These are phyloP conservation scores for Candida glaebosa DNA, from an alignment of 805 yeast genomes.

Conservation along the genomic window DNA sequence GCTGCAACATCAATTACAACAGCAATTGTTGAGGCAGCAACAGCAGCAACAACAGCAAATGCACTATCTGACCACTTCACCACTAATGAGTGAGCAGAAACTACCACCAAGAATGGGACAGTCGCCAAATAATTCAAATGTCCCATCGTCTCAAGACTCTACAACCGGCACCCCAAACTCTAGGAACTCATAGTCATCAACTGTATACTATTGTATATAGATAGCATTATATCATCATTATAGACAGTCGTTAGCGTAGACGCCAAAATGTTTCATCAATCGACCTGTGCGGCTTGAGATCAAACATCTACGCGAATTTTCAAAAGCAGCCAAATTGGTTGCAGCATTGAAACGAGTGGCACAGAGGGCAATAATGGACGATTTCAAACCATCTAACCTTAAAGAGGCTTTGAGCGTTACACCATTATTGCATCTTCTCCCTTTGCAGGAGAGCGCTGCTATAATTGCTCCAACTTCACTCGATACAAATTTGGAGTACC, in stretches of 20 bases:
- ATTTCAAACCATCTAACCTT: constrained; percentile 14
- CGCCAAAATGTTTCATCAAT: too few species aligned
- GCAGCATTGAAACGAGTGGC: not conserved
- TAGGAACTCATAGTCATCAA: constrained; percentile 1
- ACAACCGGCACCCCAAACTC: constrained; percentile 3
- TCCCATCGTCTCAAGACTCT: constrained; percentile 2
- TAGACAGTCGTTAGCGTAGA: too few species aligned
- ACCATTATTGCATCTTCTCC: constrained; percentile 27
- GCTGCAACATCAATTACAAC: constrained; percentile 19
- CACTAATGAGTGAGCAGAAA: constrained; percentile 1
- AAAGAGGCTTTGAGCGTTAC: constrained; percentile 22
- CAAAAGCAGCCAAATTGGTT: not conserved
- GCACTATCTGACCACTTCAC: not conserved
- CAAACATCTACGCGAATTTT: constrained; percentile 1
- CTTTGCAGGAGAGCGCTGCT: constrained; percentile 22
- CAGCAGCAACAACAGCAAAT: constrained; percentile 16
- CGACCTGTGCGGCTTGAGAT: not conserved
- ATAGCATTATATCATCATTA: too few species aligned
- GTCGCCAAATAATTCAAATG: constrained; percentile 3
- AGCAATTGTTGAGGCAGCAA: constrained; percentile 21
- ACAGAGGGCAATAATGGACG: constrained; percentile 2
- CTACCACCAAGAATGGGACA: not conserved
- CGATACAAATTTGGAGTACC: constrained; percentile 6
- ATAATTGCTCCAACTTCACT: constrained; percentile 12
- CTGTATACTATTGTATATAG: not conserved